A percentile compares a stretch with the other conserved stretches of the same genome.
Evolutionary conservation across 2,329 filamentous ascomycete genomes (phyloP).

Genomic region (Botrytis fabae): DNA sequence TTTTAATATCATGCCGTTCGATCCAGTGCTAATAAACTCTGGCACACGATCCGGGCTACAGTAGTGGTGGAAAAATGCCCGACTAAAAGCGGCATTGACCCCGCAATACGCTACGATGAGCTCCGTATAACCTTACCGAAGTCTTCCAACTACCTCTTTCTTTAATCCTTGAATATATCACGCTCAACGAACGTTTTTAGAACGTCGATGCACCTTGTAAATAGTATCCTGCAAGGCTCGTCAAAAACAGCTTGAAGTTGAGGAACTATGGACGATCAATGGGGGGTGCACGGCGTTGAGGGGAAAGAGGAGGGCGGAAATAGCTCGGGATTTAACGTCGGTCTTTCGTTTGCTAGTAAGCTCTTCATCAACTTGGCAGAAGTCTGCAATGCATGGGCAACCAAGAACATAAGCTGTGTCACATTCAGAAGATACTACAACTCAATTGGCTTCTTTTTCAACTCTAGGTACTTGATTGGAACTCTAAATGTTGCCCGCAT

Average conservation of each 20-base stretch:
- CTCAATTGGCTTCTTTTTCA: neutral
- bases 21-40: neutral
- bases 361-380: neutral
- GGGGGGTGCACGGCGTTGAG: neutral
- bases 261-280: neutral
- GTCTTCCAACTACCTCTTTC: neutral
- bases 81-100: constrained; percentile 25
- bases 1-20: neutral
- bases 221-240: neutral
- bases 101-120: constrained; percentile 14
- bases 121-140: neutral
- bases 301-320: neutral
- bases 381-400: neutral
- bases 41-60: neutral
- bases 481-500: neutral
- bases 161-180: neutral
- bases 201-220: neutral
- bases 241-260: neutral
- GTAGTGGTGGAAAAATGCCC: constrained; percentile 12
- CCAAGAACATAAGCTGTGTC: constrained; percentile 9
- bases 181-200: neutral
- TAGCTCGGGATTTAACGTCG: neutral
- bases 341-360: neutral
- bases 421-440: neutral
- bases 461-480: neutral